Evolutionary conservation across 176 grass and related monocot genomes (phyloP).

Genomic region (Musa troglodytarum): DNA sequence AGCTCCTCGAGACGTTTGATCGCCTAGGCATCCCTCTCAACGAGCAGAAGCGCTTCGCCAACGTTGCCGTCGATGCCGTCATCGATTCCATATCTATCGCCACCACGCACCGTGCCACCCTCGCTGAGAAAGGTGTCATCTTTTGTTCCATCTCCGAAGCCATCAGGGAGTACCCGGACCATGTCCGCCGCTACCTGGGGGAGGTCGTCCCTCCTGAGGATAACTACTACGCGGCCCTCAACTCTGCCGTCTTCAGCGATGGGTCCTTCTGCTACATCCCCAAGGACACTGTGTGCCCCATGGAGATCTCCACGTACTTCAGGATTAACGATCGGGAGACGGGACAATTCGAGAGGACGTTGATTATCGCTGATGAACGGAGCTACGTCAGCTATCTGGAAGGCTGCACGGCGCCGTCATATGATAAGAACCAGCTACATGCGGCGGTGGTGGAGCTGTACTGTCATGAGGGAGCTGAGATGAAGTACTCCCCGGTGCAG

Average conservation of each 20-base stretch:
- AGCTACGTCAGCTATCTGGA: slow-evolving; percentile 89
- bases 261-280: slow-evolving; percentile 97
- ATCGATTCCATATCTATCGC: slow-evolving; percentile 92
- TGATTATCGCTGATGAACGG: slow-evolving; percentile 74
- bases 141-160: slow-evolving; percentile 98
- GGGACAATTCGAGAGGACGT: slow-evolving; percentile 79
- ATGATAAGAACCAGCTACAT: slow-evolving; percentile 81
- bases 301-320: slow-evolving; percentile 97
- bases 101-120: slow-evolving; percentile 66
- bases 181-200: slow-evolving; percentile 59
- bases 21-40: slow-evolving; percentile 77
- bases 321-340: slow-evolving; percentile 92
- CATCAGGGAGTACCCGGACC: slow-evolving; percentile 79
- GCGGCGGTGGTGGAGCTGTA: slow-evolving; percentile 87
- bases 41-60: slow-evolving; percentile 91
- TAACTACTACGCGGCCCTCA: slow-evolving; percentile 93
- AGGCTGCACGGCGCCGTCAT: slow-evolving; percentile 80
- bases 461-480: slow-evolving; percentile 71
- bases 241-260: slow-evolving; percentile 88
- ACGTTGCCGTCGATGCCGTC: slow-evolving; percentile 88
- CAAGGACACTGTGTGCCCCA: slow-evolving; percentile 82
- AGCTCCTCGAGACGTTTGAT: slow-evolving; percentile 74
- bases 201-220: slow-evolving; percentile 56
- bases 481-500: slow-evolving; percentile 93
- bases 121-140: slow-evolving; percentile 80